Evolutionary conservation across 805 yeast species (phyloP).

Genomic region (Candida suzukii): DNA sequence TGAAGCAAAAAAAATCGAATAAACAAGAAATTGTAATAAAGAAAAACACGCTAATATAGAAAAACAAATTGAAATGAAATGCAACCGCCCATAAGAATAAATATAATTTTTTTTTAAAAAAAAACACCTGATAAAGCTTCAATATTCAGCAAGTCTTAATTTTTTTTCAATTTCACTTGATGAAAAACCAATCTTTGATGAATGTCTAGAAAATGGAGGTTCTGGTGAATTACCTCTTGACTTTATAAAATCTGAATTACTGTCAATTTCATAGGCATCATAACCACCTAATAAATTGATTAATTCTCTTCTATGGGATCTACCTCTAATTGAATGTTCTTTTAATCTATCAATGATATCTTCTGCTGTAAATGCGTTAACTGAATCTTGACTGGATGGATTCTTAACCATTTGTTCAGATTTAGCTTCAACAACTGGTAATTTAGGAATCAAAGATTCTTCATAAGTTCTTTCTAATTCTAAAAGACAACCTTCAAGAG

Average conservation of each 20-base stretch:
- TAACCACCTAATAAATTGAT: conserved; percentile 66
- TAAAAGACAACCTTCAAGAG: conserved; percentile 52
- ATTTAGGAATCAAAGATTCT: conserved; percentile 19
- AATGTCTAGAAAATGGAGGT: conserved; percentile 28
- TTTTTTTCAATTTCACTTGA: conserved; percentile 56
- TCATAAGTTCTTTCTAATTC: conserved; percentile 49
- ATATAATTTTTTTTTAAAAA: no score
- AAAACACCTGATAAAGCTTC: conserved; percentile 9
- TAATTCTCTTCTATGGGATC: conserved; percentile 16
- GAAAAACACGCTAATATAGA: no score
- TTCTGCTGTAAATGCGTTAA: conserved; percentile 7
- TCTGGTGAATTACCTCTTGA: conserved; percentile 56
- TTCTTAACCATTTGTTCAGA: background rate
- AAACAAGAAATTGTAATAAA: no score
- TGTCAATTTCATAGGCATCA: conserved; percentile 74
- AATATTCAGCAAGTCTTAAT: conserved; percentile 57
- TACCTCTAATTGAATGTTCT: conserved; percentile 11
- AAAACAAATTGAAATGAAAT: no score
- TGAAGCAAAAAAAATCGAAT: no score
- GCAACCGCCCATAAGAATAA: no score
- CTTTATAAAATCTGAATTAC: conserved; percentile 48
- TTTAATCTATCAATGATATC: conserved; percentile 13
- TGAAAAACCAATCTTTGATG: conserved; percentile 16
- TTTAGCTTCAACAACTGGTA: background rate
- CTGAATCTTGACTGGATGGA: conserved; percentile 3